Conservation (phyloP, 768 basidiomycete genomes). For the Tylopilus vinaceipallidus region DNA sequence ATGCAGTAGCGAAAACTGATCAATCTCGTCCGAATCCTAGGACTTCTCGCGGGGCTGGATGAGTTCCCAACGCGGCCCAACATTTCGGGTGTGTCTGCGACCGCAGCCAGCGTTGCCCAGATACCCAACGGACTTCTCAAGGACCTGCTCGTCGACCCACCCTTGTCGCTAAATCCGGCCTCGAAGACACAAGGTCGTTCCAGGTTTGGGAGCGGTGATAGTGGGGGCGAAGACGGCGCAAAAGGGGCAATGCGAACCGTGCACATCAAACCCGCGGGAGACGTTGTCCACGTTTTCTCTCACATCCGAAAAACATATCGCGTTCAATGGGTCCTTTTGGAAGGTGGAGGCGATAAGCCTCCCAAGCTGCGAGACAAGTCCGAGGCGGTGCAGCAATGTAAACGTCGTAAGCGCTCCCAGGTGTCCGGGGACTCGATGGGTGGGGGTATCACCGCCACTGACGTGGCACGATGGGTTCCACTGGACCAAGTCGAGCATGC, state of each 20-base stretch:
- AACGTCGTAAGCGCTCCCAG: conserved; percentile 10
- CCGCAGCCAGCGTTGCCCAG: conserved; percentile 31
- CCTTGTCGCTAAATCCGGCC: conserved; percentile 15
- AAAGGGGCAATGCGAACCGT: conserved; percentile 33
- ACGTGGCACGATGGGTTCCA: conserved; percentile 48
- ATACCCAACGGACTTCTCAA: conserved; percentile 38
- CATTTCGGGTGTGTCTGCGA: conserved; percentile 42
- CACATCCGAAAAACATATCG: conserved; percentile 88
- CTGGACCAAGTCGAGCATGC: conserved; percentile 52
- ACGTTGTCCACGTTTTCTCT: conserved; percentile 82
- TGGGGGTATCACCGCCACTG: conserved; percentile 5
- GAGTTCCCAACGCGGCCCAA: conserved; percentile 77
- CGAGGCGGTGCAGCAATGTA: conserved; percentile 9
- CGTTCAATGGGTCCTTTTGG: conserved; percentile 66
- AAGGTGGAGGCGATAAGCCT: conserved; percentile 54
- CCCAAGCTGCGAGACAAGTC: conserved; percentile 24
- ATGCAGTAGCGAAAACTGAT: conserved; percentile 2
- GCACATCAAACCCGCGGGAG: conserved; percentile 51
- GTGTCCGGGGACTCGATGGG: conserved; percentile 11
- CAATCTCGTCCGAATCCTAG: conserved; percentile 38
- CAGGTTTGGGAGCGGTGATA: background rate
- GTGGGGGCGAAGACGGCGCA: background rate
- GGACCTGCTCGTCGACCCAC: conserved; percentile 36
- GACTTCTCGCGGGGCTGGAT: conserved; percentile 85
- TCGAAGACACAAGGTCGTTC: background rate